Base-by-base conservation (phyloP, 768 basidiomycete species). In the Calocybe cyanea region DNA sequence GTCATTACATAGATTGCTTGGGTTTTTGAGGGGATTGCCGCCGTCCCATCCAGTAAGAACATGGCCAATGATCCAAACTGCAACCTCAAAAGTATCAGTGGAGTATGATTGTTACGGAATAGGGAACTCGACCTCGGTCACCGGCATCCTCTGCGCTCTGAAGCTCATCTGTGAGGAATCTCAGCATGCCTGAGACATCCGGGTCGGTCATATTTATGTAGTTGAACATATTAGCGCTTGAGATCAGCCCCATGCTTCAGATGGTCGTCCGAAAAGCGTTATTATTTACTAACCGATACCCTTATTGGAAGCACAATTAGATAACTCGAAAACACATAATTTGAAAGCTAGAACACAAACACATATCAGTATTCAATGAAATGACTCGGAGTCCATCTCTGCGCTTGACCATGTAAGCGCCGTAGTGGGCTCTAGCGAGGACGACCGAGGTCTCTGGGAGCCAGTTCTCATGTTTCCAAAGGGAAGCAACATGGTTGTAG, bases 101-200 rank as follows among this genome's bases (percentile, higher is more conserved):
- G 32, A 3, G 14, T n/a, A 6, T 19, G 9, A n/a, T 13, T 32
- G 20, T 25, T 18, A 25, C 23, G 4, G 14, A 3, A 10, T 18
- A 34, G 10, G 13, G 38, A 39, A 8, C 33, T n/a, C 15, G 6
- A 80, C 85, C 85, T 55, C 83, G 69, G 43, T 88, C 85, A 7
- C 85, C 81, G 17, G 73, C 71, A 57, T 90, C 87, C 62, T 90
- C 87, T 7, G 87, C 86, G 42, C 71, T 81, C 60, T 90, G 87
- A 11, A 89, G 65, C 59, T 89, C 85, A 48, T 87, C 81, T 5
- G 87, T 88, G 51, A 90, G 56, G 64, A 87, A 88, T 30, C 83
- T 72, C 54, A 89, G 67, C 80, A 88, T 85, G 17, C 87, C 86
- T 35, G 83, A 87, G 32, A 70, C 69, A 61, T 90, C 87, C 9